Evolutionary conservation across 345 rosid genomes (phyloP).

Genomic region (Camelina hispida): DNA sequence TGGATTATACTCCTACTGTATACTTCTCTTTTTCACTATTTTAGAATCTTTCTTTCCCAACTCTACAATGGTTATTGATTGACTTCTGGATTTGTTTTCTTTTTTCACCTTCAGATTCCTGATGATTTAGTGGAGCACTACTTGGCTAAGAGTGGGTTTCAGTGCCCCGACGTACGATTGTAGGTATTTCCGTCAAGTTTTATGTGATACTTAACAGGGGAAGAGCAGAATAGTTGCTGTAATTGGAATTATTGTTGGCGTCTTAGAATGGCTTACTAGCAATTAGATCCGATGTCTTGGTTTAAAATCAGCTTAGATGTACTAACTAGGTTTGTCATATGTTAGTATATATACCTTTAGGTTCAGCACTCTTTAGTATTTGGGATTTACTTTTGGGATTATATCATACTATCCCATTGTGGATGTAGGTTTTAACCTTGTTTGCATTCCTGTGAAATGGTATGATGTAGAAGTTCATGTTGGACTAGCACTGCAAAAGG

Average conservation of each 20-base stretch:
- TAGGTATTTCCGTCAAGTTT: slow-evolving; percentile 55
- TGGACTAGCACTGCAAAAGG: neutral
- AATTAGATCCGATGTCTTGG: slow-evolving; percentile 2
- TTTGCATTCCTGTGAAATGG: slow-evolving; percentile 7
- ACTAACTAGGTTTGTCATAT: slow-evolving; percentile 4
- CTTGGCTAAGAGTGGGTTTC: slow-evolving; percentile 96
- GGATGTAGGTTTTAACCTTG: neutral
- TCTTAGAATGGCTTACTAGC: slow-evolving; percentile 7
- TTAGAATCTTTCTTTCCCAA: neutral
- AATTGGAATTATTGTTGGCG: neutral
- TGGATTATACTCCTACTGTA: slow-evolving; percentile 92
- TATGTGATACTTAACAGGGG: neutral
- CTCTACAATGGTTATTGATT: neutral
- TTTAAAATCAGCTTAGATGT: slow-evolving; percentile 12
- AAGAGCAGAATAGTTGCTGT: slow-evolving; percentile 2
- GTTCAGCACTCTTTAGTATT: neutral
- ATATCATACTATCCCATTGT: slow-evolving; percentile 1
- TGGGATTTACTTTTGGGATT: slow-evolving; percentile 4
- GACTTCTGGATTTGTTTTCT: slow-evolving; percentile 2
- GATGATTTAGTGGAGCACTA: slow-evolving; percentile 96
- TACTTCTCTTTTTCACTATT: neutral
- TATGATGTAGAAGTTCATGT: neutral
- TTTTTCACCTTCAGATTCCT: slow-evolving; percentile 61
- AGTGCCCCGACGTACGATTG: slow-evolving; percentile 95
- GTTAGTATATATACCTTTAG: neutral